Conservation (phyloP, 2,329 filamentous ascomycete genomes). For the Alternaria sp. region DNA sequence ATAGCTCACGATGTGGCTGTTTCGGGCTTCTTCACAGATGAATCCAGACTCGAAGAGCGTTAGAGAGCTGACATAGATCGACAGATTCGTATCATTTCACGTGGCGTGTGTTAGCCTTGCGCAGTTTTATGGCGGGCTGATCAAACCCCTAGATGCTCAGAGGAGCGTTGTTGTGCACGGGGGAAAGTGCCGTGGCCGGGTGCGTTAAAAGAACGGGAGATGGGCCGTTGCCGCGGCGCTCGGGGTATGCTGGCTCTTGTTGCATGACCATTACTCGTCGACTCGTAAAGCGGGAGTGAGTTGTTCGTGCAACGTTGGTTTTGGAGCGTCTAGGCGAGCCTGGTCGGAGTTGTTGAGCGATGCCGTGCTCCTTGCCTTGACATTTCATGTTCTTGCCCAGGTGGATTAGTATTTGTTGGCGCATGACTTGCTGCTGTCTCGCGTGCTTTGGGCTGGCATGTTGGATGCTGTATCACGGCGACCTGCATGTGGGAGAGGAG, state of each 20-base stretch:
- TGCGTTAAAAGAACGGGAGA: conserved; percentile 20
- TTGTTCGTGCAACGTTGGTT: conserved; percentile 2
- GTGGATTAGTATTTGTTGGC: conserved; percentile 9
- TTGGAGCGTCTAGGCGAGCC: neutral
- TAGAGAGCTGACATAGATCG: neutral
- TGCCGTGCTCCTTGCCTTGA: conserved; percentile 24
- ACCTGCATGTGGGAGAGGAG: conserved; percentile 16
- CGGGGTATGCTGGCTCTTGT: conserved; percentile 22
- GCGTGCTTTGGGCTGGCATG: conserved; percentile 10
- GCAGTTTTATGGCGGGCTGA: conserved; percentile 1
- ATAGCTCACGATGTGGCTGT: neutral
- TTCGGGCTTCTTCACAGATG: neutral
- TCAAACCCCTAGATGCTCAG: conserved; percentile 20
- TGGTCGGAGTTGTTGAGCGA: conserved; percentile 12
- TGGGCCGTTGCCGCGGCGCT: conserved; percentile 26
- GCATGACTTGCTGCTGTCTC: conserved; percentile 26
- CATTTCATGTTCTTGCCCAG: conserved; percentile 2
- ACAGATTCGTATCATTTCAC: neutral
- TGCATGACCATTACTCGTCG: conserved; percentile 9
- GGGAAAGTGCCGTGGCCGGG: conserved; percentile 9
- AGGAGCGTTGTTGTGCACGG: conserved; percentile 22
- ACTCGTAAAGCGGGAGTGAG: conserved; percentile 1
- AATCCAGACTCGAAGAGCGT: neutral
- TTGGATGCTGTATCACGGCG: conserved; percentile 20
- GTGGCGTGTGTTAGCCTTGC: neutral